Conservation (phyloP, 768 basidiomycete species). For the Boletus rufocinnamomeus region DNA sequence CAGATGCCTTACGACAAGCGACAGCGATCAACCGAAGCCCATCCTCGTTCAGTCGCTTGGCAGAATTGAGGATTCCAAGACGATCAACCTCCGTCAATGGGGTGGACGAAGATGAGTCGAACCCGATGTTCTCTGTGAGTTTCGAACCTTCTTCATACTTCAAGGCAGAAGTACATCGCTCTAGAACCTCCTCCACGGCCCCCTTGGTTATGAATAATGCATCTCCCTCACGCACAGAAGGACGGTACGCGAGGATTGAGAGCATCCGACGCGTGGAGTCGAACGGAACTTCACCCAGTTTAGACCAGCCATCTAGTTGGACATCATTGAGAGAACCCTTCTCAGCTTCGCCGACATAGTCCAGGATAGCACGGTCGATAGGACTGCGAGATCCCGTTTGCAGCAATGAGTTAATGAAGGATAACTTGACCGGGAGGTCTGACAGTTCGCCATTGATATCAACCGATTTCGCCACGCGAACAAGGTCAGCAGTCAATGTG, state of each 20-base stretch:
- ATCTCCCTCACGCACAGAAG: constrained; percentile 14
- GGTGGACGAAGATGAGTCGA: constrained; percentile 22
- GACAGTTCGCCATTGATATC: constrained; percentile 24
- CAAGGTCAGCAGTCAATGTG: constrained; percentile 47
- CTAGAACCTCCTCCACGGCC: constrained; percentile 36
- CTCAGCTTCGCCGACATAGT: constrained; percentile 22
- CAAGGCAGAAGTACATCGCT: constrained; percentile 29
- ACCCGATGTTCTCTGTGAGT: constrained; percentile 10
- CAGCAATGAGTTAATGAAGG: constrained; percentile 35
- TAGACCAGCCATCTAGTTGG: constrained; percentile 27
- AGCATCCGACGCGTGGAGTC: constrained; percentile 40
- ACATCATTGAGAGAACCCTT: constrained; percentile 11
- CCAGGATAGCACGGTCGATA: constrained; percentile 37
- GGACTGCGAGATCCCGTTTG: constrained; percentile 40
- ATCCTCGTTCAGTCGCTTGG: constrained; percentile 33
- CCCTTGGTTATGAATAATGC: constrained; percentile 34
- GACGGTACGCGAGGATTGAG: constrained; percentile 36
- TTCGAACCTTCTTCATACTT: constrained; percentile 18
- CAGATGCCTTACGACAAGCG: constrained; percentile 24
- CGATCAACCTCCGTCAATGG: constrained; percentile 24
- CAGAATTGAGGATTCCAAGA: constrained; percentile 27
- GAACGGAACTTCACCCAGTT: constrained; percentile 38
- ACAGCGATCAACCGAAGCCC: constrained; percentile 34
- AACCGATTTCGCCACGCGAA: constrained; percentile 40
- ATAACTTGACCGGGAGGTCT: constrained; percentile 29